Percentiles rank a stretch among this genome's conserved stretches.
Evolutionary conservation across 441 rosid genomes (phyloP).

Genomic region (Pelargonium fulgidum): DNA sequence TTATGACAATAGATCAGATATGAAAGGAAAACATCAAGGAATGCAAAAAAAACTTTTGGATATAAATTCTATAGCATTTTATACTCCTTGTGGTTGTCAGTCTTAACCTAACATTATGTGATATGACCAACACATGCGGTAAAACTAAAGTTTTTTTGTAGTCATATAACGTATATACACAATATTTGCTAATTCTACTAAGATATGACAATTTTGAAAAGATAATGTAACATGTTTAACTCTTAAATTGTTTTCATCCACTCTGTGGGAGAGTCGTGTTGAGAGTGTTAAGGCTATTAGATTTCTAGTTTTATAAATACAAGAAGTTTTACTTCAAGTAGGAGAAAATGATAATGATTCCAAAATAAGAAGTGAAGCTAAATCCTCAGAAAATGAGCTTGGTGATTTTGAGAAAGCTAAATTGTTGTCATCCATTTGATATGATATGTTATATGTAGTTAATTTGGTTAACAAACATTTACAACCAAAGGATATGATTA

Average conservation of each 20-base stretch:
- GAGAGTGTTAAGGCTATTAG: slow-evolving; percentile 1
- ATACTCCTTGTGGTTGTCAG: slow-evolving; percentile 1
- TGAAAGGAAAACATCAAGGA: slow-evolving; percentile 5
- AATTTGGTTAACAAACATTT: neutral
- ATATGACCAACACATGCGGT: neutral
- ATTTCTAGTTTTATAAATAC: neutral
- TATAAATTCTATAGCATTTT: neutral
- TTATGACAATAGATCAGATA: neutral
- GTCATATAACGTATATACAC: neutral
- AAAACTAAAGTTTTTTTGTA: neutral
- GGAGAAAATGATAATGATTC: neutral
- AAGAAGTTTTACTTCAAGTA: neutral
- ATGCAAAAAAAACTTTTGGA: neutral
- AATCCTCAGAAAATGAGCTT: neutral
- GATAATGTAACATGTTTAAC: neutral
- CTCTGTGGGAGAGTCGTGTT: neutral
- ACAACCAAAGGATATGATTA: neutral
- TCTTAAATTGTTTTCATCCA: neutral
- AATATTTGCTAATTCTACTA: neutral
- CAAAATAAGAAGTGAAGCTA: neutral
- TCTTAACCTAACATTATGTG: neutral
- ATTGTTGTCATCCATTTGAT: neutral
- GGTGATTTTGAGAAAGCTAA: neutral
- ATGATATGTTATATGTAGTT: neutral
- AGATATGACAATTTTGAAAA: neutral